Conservation (phyloP, 495 filamentous ascomycete genomes). For the Penicillium alfredii region DNA sequence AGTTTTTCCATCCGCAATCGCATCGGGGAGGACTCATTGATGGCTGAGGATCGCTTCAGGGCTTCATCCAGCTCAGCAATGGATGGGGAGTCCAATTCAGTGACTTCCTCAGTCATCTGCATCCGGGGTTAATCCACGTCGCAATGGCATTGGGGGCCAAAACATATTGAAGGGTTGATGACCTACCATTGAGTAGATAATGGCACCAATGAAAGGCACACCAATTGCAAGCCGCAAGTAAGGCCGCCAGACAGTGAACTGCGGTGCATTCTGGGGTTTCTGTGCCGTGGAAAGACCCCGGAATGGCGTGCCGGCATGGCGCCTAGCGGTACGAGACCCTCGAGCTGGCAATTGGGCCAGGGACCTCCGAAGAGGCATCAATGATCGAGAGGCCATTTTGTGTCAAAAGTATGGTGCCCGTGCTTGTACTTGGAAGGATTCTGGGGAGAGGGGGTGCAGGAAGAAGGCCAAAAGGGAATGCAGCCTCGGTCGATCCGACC, state of each 20-base stretch:
- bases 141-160: too few relatives aligned
- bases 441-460: conserved; percentile 12
- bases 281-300: conserved; percentile 31
- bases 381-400: conserved; percentile 33
- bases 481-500: too few relatives aligned
- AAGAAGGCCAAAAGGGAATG: conserved; percentile 6
- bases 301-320: conserved; percentile 15
- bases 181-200: conserved; percentile 70
- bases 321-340: conserved; percentile 17
- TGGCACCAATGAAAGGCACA: conserved; percentile 53
- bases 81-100: conserved; percentile 51
- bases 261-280: conserved; percentile 17
- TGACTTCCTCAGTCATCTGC: conserved; percentile 46
- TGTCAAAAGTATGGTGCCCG: too few relatives aligned
- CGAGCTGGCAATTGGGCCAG: conserved; percentile 24
- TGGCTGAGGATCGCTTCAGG: conserved; percentile 36
- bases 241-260: conserved; percentile 45
- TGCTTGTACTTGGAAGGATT: too few relatives aligned
- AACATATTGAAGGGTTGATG: too few relatives aligned
- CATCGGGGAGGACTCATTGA: conserved; percentile 74
- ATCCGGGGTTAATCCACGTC: too few relatives aligned
- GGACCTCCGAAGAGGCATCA: conserved; percentile 37
- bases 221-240: conserved; percentile 55
- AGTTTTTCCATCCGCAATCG: conserved; percentile 94
- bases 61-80: conserved; percentile 47